Evolutionary conservation across 2,329 filamentous ascomycete species (phyloP).

Genomic region (Scedosporium dehoogii): DNA sequence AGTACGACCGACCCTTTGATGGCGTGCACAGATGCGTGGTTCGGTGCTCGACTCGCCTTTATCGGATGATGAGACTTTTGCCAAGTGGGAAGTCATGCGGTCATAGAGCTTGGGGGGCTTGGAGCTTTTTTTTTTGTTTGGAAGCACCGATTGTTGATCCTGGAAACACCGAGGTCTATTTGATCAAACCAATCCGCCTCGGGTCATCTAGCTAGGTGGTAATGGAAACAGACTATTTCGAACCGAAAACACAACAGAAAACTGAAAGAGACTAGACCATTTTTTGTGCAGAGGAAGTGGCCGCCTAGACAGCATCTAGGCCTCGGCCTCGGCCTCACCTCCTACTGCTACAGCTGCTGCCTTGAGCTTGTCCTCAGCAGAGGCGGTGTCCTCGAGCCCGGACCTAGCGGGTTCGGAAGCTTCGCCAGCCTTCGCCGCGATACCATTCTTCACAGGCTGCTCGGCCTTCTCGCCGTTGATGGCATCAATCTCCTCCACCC

Average conservation of each 20-base stretch:
- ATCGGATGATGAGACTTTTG: not conserved
- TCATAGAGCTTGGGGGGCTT: not conserved
- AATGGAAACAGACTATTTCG: not conserved
- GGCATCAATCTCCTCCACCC: conserved; percentile 17
- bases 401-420: conserved; percentile 8
- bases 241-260: not conserved
- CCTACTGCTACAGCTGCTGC: conserved; percentile 8
- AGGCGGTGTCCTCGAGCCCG: conserved; percentile 7
- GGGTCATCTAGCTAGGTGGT: not conserved
- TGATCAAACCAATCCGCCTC: not conserved
- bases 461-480: conserved; percentile 13
- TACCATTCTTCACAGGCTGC: not conserved
- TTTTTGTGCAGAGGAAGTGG: not conserved
- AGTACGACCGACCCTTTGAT: not conserved
- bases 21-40: too few relatives aligned
- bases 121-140: too few relatives aligned
- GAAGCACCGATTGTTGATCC: not conserved
- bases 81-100: not conserved
- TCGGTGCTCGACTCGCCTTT: too few relatives aligned
- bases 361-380: conserved; percentile 1
- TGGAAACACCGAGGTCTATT: not conserved
- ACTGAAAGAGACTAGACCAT: conserved; percentile 1
- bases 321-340: conserved; percentile 6
- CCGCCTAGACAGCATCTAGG: not conserved
- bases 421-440: not conserved